Base-by-base conservation (phyloP, 805 yeast species). In the Barnettozyma salicaria region DNA sequence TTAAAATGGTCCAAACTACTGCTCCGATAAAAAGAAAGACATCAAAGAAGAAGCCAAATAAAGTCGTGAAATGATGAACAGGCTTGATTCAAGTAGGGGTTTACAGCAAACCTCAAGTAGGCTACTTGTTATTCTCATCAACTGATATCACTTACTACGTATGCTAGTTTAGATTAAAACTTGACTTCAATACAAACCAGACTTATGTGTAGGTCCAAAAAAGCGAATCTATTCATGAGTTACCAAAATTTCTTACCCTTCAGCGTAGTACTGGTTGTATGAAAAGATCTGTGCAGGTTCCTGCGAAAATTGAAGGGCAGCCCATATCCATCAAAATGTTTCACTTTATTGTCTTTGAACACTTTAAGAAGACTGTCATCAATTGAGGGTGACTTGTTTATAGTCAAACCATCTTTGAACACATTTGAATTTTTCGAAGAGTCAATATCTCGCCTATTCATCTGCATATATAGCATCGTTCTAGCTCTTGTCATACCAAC, bases 401-500 rank as follows among this genome's bases (percentile, higher is more conserved):
- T 22, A 14, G 22, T 17, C 11, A 39, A 7, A 8, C 14, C 16
- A 6, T n/a, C 19, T 17, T 24, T 8, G 20, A 37, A 37, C 3
- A 34, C 42, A 19, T 25, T 11, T 4, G 13, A 7, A 16, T 7
- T 17, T 9, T 33, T 32, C 17, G 27, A 26, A 5, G 30, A 24
- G 18, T 38, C 30, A 16, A 31, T 20, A 33, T 38, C 35, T n/a
- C 8, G 1, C 10, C 20, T 7, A 14, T 30, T 30, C 25, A 23
- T 30, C 14, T 19, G 23, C 27, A 48, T 24, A 24, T 65, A 66
- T 10, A 67, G 40, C 14, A 64, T 27, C 18, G 53, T 53, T 33
- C 59, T 67, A 0, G 89, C 83, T 42, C 90, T 64, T 0, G 89
- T 80, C 51, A 72, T 59, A 1, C 78, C 89, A 3, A 81, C 88